Percentiles rank a stretch among this genome's conserved stretches.
Conservation (phyloP, 2,329 filamentous ascomycete genomes). For the Zymoseptoria ardabiliae region DNA sequence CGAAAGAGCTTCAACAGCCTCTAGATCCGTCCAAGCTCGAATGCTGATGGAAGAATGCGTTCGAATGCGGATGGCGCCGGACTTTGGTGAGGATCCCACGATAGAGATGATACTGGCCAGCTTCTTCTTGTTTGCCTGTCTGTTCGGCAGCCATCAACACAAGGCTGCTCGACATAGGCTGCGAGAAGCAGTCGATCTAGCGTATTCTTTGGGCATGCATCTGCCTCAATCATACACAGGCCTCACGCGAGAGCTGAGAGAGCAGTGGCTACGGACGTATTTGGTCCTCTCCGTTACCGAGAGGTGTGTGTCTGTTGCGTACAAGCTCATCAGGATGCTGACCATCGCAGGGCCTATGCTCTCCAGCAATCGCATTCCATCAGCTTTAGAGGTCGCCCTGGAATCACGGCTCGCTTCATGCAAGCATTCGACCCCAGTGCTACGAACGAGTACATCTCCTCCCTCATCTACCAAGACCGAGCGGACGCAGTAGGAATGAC, state of each 20-base stretch:
- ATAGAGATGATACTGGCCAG: slow-evolving; percentile 26
- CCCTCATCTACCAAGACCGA: slow-evolving; percentile 38
- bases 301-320: not conserved
- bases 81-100: slow-evolving; percentile 27
- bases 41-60: slow-evolving; percentile 38
- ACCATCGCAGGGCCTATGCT: slow-evolving; percentile 31
- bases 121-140: slow-evolving; percentile 27
- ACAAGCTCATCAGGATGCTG: too few relatives aligned
- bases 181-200: slow-evolving; percentile 32
- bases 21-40: slow-evolving; percentile 31
- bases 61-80: slow-evolving; percentile 37
- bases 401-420: slow-evolving; percentile 34
- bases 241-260: slow-evolving; percentile 32
- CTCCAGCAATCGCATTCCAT: slow-evolving; percentile 37
- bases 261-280: slow-evolving; percentile 35
- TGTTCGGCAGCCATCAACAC: slow-evolving; percentile 23
- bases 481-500: slow-evolving; percentile 36
- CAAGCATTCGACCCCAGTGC: slow-evolving; percentile 34
- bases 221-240: slow-evolving; percentile 34
- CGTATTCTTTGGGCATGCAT: slow-evolving; percentile 35
- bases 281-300: slow-evolving; percentile 29
- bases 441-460: slow-evolving; percentile 26
- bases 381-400: slow-evolving; percentile 36
- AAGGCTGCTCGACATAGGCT: slow-evolving; percentile 24
- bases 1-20: slow-evolving; percentile 28